Evolutionary conservation across 306 rosid species (phyloP), one percentile per base, ranked within the genome.

Genomic region (Prunus mongolica): DNA sequence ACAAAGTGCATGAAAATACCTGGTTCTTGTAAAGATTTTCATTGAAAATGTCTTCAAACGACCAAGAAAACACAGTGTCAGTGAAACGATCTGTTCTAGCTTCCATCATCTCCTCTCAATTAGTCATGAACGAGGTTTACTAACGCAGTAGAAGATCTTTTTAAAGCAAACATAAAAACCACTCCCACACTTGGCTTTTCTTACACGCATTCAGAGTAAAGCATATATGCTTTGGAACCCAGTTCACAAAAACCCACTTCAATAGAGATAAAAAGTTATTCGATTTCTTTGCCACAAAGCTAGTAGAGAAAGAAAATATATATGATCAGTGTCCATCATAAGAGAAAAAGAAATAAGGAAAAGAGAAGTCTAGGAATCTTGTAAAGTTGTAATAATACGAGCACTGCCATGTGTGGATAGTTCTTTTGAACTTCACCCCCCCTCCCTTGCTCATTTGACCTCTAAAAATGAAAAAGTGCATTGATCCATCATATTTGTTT

Each of bases 61-160:
- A 81, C 97, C 93, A 91, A 28, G 92, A 86, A 72, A 89, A 77
- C 9, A 91, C 61, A 13, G 44, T 78, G 55, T 84, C 69, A 8
- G 72, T 65, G 41, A 91, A 84, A 71, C 9, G 56, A 2, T 69
- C 24, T 15, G 30, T 2, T 2, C 19, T 24, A 14, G 2, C 4
- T 58, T n/a, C 74, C 75, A 9, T 13, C 51, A 76, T 82, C 75
- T 20, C 32, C 51, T 1, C 77, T 32, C 65, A 16, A 12, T 67
- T 49, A 18, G 8, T 81, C 54, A 52, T 32, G 7, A 32, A 32
- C 38, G 38, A 32, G 38, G 38, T 32, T 32, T 32, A 32, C 38
- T 32, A 32, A 32, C 38, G 38, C 38, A 32, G 38, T 32, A 32
- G 38, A 32, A 32, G 38, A 32, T 32, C 38, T 32, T 32, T 32